phyloP scores from a whole-genome alignment of 371 early-diverging fungal genomes.

The Mortierella sp. region DNA sequence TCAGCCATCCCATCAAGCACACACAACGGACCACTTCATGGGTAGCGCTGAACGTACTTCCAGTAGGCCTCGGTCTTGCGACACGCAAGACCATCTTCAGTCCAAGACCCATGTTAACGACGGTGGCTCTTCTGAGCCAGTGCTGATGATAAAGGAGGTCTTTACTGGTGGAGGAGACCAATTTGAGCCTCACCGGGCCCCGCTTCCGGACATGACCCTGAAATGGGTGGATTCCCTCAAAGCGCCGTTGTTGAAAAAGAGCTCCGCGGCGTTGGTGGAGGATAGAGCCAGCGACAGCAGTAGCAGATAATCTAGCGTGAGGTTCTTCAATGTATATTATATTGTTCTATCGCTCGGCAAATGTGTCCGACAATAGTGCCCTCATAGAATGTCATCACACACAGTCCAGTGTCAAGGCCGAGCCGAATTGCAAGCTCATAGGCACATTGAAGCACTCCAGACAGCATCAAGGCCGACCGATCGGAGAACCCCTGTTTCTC shows the following conservation, averaged over 20 bases:
- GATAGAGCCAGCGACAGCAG: too few relatives aligned
- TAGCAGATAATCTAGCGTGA: too few relatives aligned
- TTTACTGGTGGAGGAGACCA: slow-evolving; percentile 22
- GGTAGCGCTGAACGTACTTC: too few relatives aligned
- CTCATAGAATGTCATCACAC: too few relatives aligned
- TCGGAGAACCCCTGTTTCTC: background rate
- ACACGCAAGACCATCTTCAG: background rate
- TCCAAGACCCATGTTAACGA: background rate
- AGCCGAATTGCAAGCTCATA: too few relatives aligned
- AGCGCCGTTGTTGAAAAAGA: slow-evolving; percentile 1
- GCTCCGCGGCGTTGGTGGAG: background rate
- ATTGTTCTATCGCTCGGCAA: too few relatives aligned
- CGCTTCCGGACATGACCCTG: background rate
- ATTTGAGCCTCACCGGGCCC: slow-evolving; percentile 12
- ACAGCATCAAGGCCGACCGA: background rate
- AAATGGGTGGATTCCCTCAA: slow-evolving; percentile 6
- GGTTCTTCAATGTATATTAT: too few relatives aligned
- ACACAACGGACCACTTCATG: too few relatives aligned
- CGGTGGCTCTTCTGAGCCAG: background rate
- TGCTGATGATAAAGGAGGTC: slow-evolving; percentile 9
- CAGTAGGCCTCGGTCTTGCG: background rate
- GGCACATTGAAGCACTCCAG: background rate
- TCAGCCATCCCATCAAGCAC: too few relatives aligned
- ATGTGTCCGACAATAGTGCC: too few relatives aligned
- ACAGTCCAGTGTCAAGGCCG: too few relatives aligned